Base-by-base conservation (phyloP, 306 rosid genomes). In the Crataegus laevigata region DNA sequence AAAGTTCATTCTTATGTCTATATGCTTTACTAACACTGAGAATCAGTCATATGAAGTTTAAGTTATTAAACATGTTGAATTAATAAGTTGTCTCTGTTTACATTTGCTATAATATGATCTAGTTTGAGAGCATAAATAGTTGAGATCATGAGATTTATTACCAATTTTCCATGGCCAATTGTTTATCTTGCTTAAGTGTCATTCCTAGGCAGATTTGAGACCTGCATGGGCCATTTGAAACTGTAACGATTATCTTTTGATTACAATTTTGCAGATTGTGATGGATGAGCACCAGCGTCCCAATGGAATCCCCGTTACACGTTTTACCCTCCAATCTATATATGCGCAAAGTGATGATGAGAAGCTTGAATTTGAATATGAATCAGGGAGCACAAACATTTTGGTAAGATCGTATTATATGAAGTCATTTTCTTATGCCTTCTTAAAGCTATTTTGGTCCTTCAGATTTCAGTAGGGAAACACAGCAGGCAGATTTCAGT, bases 291-390 rank as follows among this genome's bases (percentile, higher is more conserved):
- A 94, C 73, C 93, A 87, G 84, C 89, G 96, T 43, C 63, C 97
- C 62, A 92, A 91, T 87, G 98, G 98, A 78, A 94, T 94, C 72
- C 93, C 98, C 0, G 90, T 91, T 72, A 94, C 98, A 51, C 90
- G 85, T 66, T 91, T 94, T 85, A 90, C 89, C 59, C 91, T 94
- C 72, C 98, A 88, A 70, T 94, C 97, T 76, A 90, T 94, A 68
- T 94, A 90, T 85, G 93, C 98, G 19, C 96, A 91, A 86, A 87
- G 88, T 64, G 96, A 94, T 58, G 94, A 90, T 1, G 98, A 94
- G 88, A 91, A 91, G 83, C 97, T 94, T 79, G 97, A 90, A 84
- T 94, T 94, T 84, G 98, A 94, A 78, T 94, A 94, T 71, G 98
- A 94, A 86, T 91, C 97, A 19, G 98, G 96, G 76, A 91, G 87